These are phyloP conservation scores for Phylloboletellus chloephorus DNA, from an alignment of 1,284 basidiomycete species.

Conservation along the genomic window DNA sequence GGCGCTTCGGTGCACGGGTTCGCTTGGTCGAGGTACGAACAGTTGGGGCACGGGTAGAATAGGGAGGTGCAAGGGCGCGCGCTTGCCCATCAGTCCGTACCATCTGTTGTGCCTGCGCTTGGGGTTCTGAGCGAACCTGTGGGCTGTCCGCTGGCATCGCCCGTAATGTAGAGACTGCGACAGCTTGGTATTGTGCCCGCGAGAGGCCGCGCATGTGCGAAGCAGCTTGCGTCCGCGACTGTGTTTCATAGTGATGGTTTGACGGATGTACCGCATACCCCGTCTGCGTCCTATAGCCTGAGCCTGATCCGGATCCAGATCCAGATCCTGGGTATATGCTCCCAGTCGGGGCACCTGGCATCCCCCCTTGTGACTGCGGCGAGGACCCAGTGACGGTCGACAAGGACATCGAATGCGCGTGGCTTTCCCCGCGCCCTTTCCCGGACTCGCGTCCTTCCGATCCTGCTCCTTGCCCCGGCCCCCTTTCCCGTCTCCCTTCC, in stretches of 20 bases:
- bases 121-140: conserved; percentile 7
- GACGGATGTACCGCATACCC: conserved; percentile 9
- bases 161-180: conserved; percentile 5
- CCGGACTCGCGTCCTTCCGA: neutral
- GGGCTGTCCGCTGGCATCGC: conserved; percentile 2
- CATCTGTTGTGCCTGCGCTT: conserved; percentile 2
- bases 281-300: conserved; percentile 4
- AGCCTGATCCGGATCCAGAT: neutral
- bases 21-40: conserved; percentile 17
- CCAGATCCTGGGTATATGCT: conserved; percentile 1
- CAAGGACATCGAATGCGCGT: conserved; percentile 23
- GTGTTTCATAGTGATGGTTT: conserved; percentile 7
- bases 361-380: conserved; percentile 7
- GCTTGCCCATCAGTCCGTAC: conserved; percentile 5
- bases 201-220: conserved; percentile 1
- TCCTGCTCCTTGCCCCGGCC: neutral
- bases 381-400: conserved; percentile 27
- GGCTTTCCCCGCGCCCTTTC: conserved; percentile 1
- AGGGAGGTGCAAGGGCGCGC: neutral
- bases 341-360: neutral
- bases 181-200: conserved; percentile 14
- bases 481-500: neutral
- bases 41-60: neutral
- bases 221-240: conserved; percentile 3
- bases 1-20: conserved; percentile 23